Evolutionary conservation across 345 rosid genomes (phyloP).

Genomic region (Ceriops zippeliana): DNA sequence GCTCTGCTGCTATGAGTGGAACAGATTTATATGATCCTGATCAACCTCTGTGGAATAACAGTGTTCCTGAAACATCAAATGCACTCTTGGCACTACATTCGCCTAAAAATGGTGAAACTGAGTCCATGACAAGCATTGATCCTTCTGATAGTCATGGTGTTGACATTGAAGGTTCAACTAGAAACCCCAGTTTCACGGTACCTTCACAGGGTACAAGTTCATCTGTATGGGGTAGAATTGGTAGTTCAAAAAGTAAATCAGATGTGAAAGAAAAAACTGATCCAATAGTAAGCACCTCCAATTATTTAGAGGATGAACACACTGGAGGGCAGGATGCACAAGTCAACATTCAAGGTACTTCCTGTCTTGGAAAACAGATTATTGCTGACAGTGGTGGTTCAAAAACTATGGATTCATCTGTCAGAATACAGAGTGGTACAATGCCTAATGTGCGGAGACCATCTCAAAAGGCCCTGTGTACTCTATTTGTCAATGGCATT

Average conservation of each 20-base stretch:
- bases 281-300: conserved; percentile 35
- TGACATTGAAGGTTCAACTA: conserved; percentile 40
- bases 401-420: conserved; percentile 35
- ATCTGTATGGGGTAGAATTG: conserved; percentile 75
- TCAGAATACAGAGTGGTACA: conserved; percentile 41
- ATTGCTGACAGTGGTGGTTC: conserved; percentile 36
- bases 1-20: conserved; percentile 43
- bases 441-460: conserved; percentile 46
- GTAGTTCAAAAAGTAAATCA: conserved; percentile 42
- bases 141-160: conserved; percentile 36
- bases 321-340: conserved; percentile 45
- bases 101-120: conserved; percentile 51
- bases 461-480: conserved; percentile 77
- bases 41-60: conserved; percentile 90
- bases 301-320: conserved; percentile 46
- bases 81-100: conserved; percentile 46
- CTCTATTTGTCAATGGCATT: conserved; percentile 80
- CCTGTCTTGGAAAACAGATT: conserved; percentile 48
- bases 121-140: conserved; percentile 46
- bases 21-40: conserved; percentile 97
- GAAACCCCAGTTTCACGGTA: conserved; percentile 29
- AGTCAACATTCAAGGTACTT: conserved; percentile 33
- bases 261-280: conserved; percentile 56
- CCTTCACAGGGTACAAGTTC: conserved; percentile 43
- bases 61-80: conserved; percentile 62